These are phyloP conservation scores for Cyberlindnera maritima DNA, from an alignment of 805 yeast genomes.

Conservation along the genomic window DNA sequence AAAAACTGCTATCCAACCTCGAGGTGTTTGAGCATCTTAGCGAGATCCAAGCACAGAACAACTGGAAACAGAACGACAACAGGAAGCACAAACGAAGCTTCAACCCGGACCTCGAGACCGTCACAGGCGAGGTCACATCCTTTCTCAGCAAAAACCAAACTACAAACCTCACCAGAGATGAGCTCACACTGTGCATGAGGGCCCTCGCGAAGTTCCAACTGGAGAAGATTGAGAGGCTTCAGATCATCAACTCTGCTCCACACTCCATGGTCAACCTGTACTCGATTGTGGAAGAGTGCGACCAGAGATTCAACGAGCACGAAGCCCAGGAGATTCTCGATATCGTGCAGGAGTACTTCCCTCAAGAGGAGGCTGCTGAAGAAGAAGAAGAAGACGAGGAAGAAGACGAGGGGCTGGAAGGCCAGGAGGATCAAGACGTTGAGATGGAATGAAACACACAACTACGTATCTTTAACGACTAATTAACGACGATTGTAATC, in stretches of 20 bases:
- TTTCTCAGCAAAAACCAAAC: slow-evolving; percentile 18
- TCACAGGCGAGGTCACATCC: slow-evolving; percentile 32
- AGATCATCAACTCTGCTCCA: slow-evolving; percentile 80
- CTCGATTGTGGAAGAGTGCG: slow-evolving; percentile 89
- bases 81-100: slow-evolving; percentile 27
- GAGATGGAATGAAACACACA: slow-evolving; percentile 12
- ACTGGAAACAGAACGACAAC: slow-evolving; percentile 29
- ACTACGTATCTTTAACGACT: neutral
- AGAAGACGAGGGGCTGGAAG: slow-evolving; percentile 7
- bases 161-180: slow-evolving; percentile 26
- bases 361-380: slow-evolving; percentile 26
- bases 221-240: slow-evolving; percentile 81
- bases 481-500: neutral
- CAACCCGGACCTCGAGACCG: slow-evolving; percentile 35
- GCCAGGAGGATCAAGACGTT: slow-evolving; percentile 4
- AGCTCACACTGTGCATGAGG: slow-evolving; percentile 30
- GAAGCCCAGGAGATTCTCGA: slow-evolving; percentile 57
- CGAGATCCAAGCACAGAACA: slow-evolving; percentile 37
- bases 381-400: slow-evolving; percentile 14
- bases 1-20: slow-evolving; percentile 53
- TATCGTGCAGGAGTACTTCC: slow-evolving; percentile 53
- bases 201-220: slow-evolving; percentile 43
- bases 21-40: slow-evolving; percentile 51
- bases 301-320: slow-evolving; percentile 72
- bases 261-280: slow-evolving; percentile 74